Conservation (phyloP, 2,329 filamentous ascomycete species). For the Cordyceps pruinosa region DNA sequence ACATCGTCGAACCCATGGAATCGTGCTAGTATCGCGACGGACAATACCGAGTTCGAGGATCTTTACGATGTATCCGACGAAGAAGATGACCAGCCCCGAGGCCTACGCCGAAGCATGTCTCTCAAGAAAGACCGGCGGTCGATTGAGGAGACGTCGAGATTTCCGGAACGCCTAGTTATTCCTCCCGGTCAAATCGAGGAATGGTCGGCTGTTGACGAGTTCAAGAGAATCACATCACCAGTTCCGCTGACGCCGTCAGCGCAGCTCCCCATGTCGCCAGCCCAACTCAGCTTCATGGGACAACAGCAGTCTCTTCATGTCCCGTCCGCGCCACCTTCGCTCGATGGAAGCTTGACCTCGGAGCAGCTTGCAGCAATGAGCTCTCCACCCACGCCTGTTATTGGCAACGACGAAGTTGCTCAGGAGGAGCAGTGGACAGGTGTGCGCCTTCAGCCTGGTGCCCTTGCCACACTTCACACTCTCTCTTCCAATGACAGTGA, state of each 20-base stretch:
- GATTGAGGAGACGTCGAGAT: slow-evolving; percentile 18
- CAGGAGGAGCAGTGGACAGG: slow-evolving; percentile 62
- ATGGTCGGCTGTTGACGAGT: slow-evolving; percentile 38
- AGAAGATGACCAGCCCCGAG: slow-evolving; percentile 42
- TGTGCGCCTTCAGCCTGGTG: slow-evolving; percentile 69
- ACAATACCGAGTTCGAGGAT: slow-evolving; percentile 73
- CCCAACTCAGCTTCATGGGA: slow-evolving; percentile 64
- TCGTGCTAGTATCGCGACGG: slow-evolving; percentile 54
- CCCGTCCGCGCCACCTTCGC: slow-evolving; percentile 74
- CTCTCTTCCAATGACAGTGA: slow-evolving; percentile 59
- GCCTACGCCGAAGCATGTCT: slow-evolving; percentile 23
- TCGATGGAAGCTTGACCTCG: slow-evolving; percentile 82
- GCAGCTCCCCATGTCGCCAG: slow-evolving; percentile 68
- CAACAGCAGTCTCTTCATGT: slow-evolving; percentile 56
- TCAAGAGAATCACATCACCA: slow-evolving; percentile 49
- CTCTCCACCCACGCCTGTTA: slow-evolving; percentile 75
- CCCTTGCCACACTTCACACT: slow-evolving; percentile 72
- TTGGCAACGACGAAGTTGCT: slow-evolving; percentile 48
- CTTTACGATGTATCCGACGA: slow-evolving; percentile 82
- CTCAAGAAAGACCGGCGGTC: slow-evolving; percentile 37
- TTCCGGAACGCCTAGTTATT: slow-evolving; percentile 44
- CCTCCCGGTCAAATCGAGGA: slow-evolving; percentile 32
- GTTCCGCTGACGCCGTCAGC: slow-evolving; percentile 57
- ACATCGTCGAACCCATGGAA: slow-evolving; percentile 56
- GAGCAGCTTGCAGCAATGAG: slow-evolving; percentile 81